A percentile compares a stretch with the other conserved stretches of the same genome.
phyloP scores from a whole-genome alignment of 2,329 filamentous ascomycete species.

The Juglanconis juglandina region DNA sequence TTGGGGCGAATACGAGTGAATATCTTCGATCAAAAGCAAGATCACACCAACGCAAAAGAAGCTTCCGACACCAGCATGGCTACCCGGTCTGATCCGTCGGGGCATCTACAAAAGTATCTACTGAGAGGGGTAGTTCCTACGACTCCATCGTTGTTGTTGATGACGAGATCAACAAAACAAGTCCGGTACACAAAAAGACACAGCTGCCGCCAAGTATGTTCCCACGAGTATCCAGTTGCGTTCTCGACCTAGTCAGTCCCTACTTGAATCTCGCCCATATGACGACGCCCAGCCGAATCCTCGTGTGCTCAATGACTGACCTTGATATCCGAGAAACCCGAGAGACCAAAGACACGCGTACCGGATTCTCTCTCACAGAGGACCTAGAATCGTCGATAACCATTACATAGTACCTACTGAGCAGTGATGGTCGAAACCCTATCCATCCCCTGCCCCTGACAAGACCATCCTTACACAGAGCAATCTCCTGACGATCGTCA shows the following conservation, averaged over 20 bases:
- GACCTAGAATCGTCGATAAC: neutral
- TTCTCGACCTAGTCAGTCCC: neutral
- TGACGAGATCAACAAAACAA: no score
- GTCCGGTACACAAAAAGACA: no score
- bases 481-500: constrained; percentile 19
- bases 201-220: no score
- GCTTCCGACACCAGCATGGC: no score
- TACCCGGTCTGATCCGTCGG: no score
- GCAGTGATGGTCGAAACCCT: neutral
- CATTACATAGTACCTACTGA: neutral
- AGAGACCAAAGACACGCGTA: neutral
- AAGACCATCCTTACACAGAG: neutral
- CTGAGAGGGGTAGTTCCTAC: no score
- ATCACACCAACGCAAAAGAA: neutral
- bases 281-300: neutral
- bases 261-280: neutral
- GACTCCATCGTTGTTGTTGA: no score
- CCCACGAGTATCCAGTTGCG: neutral
- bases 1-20: neutral
- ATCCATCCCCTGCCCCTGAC: neutral
- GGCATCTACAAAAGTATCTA: no score
- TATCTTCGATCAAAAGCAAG: neutral
- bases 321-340: neutral
- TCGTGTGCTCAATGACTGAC: neutral
- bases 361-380: neutral